Evolutionary conservation across 805 yeast species (phyloP), one percentile per base, ranked within the genome.

Genomic region (Pichia eremophila): DNA sequence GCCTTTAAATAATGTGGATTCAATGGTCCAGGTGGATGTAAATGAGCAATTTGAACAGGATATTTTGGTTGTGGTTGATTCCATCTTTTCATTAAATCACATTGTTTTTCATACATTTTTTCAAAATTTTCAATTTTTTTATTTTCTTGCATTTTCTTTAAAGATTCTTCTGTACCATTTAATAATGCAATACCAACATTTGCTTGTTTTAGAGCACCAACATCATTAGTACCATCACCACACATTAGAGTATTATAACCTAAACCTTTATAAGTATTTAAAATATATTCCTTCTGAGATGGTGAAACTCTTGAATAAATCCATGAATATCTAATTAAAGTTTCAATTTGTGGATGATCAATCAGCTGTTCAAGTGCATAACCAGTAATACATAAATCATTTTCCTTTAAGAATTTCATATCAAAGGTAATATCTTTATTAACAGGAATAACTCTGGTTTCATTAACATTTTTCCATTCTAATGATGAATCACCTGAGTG

Each of bases 171-270:
- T 48, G 99, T 90, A 69, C 98, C 99, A 61, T 93, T 93, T 64
- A 93, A 75, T 57, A 93, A 72, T n/a, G 99, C 99, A 63, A 93
- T 86, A 73, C 99, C 99, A 61, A 93, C 84, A 62, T 93, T 95
- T 2, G 99, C 98, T 71, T 93, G 98, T 67, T 93, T 93, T 69
- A 93, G 78, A 46, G 99, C 99, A 67, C 99, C 99, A 44, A 93
- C 99, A 73, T 93, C 99, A 63, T 93, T 93, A n/a, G 99, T 93
- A 69, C 99, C 99, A 69, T 93, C 99, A 74, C 99, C 99, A 69
- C 99, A 93, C 99, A 93, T 93, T 58, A 93, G 75, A 25, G 98
- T 93, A 61, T 79, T 84, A 68, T 91, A 93, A 27, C 96, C 96
- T 64, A 87, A 75, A 52, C 79, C 82, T 66, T 91, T 93, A 64